Conservation (phyloP, 2,329 filamentous ascomycete species). For the Fusarium nanum region DNA sequence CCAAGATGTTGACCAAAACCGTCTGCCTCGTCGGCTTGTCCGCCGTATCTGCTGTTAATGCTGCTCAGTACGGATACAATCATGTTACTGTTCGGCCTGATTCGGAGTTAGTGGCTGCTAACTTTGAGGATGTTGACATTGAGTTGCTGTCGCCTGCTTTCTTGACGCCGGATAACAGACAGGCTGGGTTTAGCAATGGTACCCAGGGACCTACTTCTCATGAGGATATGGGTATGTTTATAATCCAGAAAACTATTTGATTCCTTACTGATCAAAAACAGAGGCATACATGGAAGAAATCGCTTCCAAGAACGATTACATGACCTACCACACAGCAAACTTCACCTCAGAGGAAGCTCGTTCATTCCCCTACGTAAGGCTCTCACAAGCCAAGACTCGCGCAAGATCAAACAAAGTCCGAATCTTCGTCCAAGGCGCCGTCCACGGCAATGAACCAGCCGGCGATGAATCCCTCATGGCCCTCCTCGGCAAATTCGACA, state of each 20-base stretch:
- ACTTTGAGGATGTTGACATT: constrained; percentile 34
- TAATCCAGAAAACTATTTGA: accelerated
- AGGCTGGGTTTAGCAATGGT: constrained; percentile 23
- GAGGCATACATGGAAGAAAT: constrained; percentile 23
- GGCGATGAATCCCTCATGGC: constrained; percentile 49
- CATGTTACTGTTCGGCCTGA: constrained; percentile 17
- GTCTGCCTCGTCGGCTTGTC: constrained; percentile 5
- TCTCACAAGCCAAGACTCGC: constrained; percentile 10
- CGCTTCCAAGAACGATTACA: constrained; percentile 25
- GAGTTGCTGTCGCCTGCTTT: constrained; percentile 27
- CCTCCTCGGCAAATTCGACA: constrained; percentile 48
- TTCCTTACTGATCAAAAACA: not conserved
- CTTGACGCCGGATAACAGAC: not conserved
- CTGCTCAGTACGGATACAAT: constrained; percentile 34
- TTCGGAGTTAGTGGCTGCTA: constrained; percentile 18
- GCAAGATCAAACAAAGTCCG: constrained; percentile 43
- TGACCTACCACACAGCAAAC: constrained; percentile 29
- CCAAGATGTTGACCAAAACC: constrained; percentile 5
- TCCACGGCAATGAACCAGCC: constrained; percentile 50
- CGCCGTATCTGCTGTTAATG: constrained; percentile 14
- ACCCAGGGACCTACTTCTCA: constrained; percentile 35
- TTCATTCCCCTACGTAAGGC: constrained; percentile 34
- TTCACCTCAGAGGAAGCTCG: constrained; percentile 36
- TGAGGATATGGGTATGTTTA: constrained; percentile 21
- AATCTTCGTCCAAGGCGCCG: constrained; percentile 49